Base-by-base conservation (phyloP, 768 basidiomycete genomes). In the Pulveroboletus sp. region DNA sequence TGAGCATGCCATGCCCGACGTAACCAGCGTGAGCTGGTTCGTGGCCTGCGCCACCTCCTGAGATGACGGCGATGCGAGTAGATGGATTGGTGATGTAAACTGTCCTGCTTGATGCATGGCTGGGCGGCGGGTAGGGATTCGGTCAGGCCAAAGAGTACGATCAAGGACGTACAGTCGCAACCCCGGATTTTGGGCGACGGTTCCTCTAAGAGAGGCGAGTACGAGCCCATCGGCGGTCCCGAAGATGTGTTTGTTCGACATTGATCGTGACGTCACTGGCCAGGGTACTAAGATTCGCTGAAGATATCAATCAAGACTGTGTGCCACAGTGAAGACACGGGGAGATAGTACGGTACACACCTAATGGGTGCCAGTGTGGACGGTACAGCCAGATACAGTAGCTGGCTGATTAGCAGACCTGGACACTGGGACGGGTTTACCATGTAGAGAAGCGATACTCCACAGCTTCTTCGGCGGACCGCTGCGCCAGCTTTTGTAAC, bases 21-120 rank as follows among this genome's bases (percentile, higher is more conserved):
- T 81, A 81, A 1, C 73, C 76, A 5, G 76, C 76, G 55, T 80
- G 77, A 0, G 80, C 79, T 4, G 82, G 81, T 59, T 84, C 81
- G 53, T 84, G 81, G 7, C 82, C 81, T 33, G 75, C 72, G 0
- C 78, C 78, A 2, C 78, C 77, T 2, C 78, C 78, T 27, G 75
- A 70, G 11, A 80, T 65, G 40, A 79, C 61, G 3, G 72, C 68
- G 2, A 80, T 56, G n/a, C 36, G 45, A 6, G 50, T 40, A 20
- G 57, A 51, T 9, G 61, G 57, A 29, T 58, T 27, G 14, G 46
- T 51, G 39, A 64, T 50, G 56, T 70, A 75, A 1, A 73, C 66
- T 1, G 69, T 61, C 52, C 72, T 72, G 0, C 70, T 72, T 13
- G 64, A 42, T 2, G 60, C 44, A 52, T 76, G 72, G 16, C 5